A percentile compares a stretch with the other conserved stretches of the same genome.
Conservation (phyloP, 495 filamentous ascomycete genomes). For the Neurospora cerealis region DNA sequence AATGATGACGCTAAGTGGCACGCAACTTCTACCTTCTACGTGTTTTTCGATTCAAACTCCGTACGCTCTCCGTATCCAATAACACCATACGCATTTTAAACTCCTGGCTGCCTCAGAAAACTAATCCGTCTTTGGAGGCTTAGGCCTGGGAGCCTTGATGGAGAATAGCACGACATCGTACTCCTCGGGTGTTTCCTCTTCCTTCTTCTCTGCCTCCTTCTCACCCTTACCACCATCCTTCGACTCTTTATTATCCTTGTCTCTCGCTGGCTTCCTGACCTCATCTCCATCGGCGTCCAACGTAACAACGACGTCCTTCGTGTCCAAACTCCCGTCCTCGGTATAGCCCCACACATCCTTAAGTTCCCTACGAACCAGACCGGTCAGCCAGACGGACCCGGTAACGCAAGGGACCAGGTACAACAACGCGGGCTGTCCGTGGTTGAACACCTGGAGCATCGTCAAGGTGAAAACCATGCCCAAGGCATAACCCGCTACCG, state of each 20-base stretch:
- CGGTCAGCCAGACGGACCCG: slow-evolving; percentile 70
- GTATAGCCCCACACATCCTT: slow-evolving; percentile 70
- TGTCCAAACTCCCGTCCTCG: slow-evolving; percentile 53
- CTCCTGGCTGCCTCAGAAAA: background rate
- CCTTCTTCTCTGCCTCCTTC: background rate
- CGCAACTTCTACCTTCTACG: background rate
- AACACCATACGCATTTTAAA: background rate
- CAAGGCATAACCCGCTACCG: slow-evolving; percentile 63
- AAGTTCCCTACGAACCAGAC: slow-evolving; percentile 56
- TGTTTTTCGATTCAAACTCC: background rate
- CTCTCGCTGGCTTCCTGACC: slow-evolving; percentile 5
- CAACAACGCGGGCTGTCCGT: slow-evolving; percentile 83
- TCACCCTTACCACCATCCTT: background rate
- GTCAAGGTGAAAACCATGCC: slow-evolving; percentile 71
- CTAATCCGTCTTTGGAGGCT: background rate
- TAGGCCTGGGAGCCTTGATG: slow-evolving; percentile 10
- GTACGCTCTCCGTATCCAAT: background rate
- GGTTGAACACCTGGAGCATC: slow-evolving; percentile 66
- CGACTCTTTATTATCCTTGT: background rate
- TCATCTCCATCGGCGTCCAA: slow-evolving; percentile 14
- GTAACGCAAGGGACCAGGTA: slow-evolving; percentile 89
- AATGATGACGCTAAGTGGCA: background rate
- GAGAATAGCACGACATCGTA: slow-evolving; percentile 22
- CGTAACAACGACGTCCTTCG: slow-evolving; percentile 36
- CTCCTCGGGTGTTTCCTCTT: background rate